phyloP scores from a whole-genome alignment of 2,329 filamentous ascomycete species.

The Blumeria hordei region DNA sequence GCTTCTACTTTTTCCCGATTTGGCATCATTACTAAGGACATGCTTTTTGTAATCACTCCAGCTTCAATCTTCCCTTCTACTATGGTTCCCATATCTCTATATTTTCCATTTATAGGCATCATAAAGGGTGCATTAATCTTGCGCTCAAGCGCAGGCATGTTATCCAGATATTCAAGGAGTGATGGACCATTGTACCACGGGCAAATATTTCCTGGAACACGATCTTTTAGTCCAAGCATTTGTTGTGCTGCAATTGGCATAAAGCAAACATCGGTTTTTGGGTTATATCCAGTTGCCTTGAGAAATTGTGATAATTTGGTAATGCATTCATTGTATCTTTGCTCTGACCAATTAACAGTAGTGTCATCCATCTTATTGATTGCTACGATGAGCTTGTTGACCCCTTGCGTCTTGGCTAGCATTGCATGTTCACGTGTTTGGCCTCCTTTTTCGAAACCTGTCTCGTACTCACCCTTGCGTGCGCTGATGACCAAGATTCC shows the following conservation, averaged over 20 bases:
- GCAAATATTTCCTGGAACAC: constrained; percentile 49
- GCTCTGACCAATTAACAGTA: constrained; percentile 88
- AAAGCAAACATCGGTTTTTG: constrained; percentile 79
- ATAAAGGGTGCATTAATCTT: constrained; percentile 97
- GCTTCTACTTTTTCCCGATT: constrained; percentile 65
- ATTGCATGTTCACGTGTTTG: constrained; percentile 96
- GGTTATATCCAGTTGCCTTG: constrained; percentile 80
- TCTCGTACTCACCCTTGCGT: constrained; percentile 96
- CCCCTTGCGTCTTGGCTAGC: constrained; percentile 92
- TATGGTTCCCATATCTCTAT: constrained; percentile 92
- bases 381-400: constrained; percentile 82
- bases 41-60: constrained; percentile 77
- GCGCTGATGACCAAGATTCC: constrained; percentile 91
- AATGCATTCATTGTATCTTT: constrained; percentile 79
- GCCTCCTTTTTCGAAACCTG: constrained; percentile 86
- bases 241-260: constrained; percentile 91
- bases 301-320: constrained; percentile 72
- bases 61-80: constrained; percentile 94
- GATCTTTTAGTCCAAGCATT: constrained; percentile 66
- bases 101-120: constrained; percentile 95
- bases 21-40: constrained; percentile 80
- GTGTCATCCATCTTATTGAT: constrained; percentile 99
- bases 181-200: constrained; percentile 80
- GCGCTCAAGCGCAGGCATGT: constrained; percentile 77
- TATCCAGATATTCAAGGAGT: constrained; percentile 83